A percentile compares a stretch with the other conserved stretches of the same genome.
These are phyloP conservation scores for Rhodomyrtus tomentosa DNA, from an alignment of 345 rosid genomes.

Conservation along the genomic window DNA sequence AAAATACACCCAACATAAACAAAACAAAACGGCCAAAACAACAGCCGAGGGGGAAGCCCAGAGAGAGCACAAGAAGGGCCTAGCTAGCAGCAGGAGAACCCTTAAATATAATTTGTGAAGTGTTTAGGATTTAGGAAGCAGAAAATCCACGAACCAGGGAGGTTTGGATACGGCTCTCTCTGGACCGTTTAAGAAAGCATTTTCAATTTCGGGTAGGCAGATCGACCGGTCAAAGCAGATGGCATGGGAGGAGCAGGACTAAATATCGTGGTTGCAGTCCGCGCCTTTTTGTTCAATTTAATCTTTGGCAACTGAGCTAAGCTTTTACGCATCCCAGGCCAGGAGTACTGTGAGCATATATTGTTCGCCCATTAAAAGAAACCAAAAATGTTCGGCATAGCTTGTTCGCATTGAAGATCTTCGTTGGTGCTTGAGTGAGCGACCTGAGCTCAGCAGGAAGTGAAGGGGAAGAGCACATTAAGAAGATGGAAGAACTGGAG, in stretches of 20 bases:
- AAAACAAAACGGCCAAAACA: no score
- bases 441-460: no score
- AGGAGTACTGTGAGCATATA: background rate
- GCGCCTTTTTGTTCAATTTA: background rate
- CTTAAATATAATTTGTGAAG: no score
- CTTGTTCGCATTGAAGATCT: no score
- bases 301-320: background rate
- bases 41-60: no score
- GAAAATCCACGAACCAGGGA: background rate
- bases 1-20: no score
- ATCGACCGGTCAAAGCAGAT: background rate
- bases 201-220: background rate
- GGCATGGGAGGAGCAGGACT: background rate
- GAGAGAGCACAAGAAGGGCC: no score
- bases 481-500: no score
- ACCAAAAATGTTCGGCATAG: no score
- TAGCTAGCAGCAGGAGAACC: no score
- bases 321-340: background rate
- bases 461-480: no score
- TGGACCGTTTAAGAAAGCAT: background rate
- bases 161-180: background rate
- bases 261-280: accelerated
- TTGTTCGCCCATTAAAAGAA: background rate
- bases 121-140: background rate
- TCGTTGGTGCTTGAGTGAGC: no score